These are phyloP conservation scores for Fraxinus platypoda DNA, from an alignment of 305 asterid genomes.

Conservation along the genomic window DNA sequence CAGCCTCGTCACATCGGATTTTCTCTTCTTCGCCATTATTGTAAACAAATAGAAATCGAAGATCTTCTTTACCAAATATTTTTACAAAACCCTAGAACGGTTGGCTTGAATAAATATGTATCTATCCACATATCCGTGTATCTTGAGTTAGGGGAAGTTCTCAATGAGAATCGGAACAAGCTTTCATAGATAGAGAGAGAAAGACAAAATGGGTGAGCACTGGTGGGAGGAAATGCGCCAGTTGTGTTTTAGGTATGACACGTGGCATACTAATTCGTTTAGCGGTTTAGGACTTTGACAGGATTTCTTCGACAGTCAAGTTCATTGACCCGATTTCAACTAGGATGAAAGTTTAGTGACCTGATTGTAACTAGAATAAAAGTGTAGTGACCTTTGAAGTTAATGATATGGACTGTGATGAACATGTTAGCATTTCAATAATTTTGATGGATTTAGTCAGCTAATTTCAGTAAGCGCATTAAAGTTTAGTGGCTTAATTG, in stretches of 20 bases:
- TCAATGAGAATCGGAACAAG: not conserved
- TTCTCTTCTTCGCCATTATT: slow-evolving; percentile 48
- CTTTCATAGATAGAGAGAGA: not conserved
- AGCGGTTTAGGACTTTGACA: not conserved
- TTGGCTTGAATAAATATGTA: not conserved
- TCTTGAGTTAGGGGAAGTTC: not conserved
- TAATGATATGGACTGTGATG: not conserved
- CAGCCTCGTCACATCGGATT: slow-evolving; percentile 47
- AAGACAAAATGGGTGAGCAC: not conserved
- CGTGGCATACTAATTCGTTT: not conserved
- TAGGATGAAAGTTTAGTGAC: not conserved
- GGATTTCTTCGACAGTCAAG: not conserved
- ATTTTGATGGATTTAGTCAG: not conserved
- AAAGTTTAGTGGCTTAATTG: not conserved
- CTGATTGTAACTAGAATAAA: too few species aligned
- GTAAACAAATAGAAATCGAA: not conserved
- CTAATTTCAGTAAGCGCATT: not conserved
- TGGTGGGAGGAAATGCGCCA: not conserved
- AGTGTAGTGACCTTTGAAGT: not conserved
- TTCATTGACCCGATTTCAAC: not conserved
- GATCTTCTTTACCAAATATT: not conserved
- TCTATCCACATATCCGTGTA: not conserved
- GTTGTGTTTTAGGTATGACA: not conserved
- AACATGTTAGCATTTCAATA: not conserved
- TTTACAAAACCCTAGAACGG: not conserved